These are phyloP conservation scores for Colletotrichum sp. DNA, from an alignment of 2,329 filamentous ascomycete genomes.

Conservation along the genomic window DNA sequence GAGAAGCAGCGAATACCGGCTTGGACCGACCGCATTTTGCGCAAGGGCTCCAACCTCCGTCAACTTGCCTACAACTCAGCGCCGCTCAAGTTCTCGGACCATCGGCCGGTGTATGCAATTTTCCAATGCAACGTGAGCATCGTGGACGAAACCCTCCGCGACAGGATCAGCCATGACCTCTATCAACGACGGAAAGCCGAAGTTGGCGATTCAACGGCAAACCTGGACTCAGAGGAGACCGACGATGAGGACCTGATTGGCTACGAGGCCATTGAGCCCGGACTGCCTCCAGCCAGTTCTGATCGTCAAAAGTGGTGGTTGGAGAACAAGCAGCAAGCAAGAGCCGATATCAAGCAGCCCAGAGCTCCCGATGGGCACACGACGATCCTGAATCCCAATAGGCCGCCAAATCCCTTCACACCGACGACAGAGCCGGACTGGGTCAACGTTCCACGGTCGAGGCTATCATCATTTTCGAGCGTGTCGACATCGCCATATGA, in stretches of 20 bases:
- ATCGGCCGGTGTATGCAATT: conserved; percentile 90
- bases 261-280: conserved; percentile 83
- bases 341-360: conserved; percentile 73
- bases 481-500: conserved; percentile 65
- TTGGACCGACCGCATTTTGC: conserved; percentile 93
- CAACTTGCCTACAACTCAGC: conserved; percentile 85
- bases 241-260: conserved; percentile 83
- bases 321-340: conserved; percentile 73
- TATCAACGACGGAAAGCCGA: conserved; percentile 73
- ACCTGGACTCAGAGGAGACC: conserved; percentile 58
- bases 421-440: conserved; percentile 80
- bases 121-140: conserved; percentile 86
- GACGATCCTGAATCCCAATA: conserved; percentile 72
- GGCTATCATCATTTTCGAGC: conserved; percentile 57
- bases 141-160: conserved; percentile 75
- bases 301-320: conserved; percentile 75
- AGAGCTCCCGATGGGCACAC: conserved; percentile 51
- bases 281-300: conserved; percentile 70
- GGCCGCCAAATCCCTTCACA: conserved; percentile 82
- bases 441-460: conserved; percentile 67
- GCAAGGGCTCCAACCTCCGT: conserved; percentile 81
- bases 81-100: conserved; percentile 87
- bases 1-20: conserved; percentile 95
- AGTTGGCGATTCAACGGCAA: conserved; percentile 66
- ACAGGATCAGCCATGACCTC: conserved; percentile 73